Evolutionary conservation across 495 filamentous ascomycete genomes (phyloP).

Genomic region (Pseudoneurospora amorphoporcata): DNA sequence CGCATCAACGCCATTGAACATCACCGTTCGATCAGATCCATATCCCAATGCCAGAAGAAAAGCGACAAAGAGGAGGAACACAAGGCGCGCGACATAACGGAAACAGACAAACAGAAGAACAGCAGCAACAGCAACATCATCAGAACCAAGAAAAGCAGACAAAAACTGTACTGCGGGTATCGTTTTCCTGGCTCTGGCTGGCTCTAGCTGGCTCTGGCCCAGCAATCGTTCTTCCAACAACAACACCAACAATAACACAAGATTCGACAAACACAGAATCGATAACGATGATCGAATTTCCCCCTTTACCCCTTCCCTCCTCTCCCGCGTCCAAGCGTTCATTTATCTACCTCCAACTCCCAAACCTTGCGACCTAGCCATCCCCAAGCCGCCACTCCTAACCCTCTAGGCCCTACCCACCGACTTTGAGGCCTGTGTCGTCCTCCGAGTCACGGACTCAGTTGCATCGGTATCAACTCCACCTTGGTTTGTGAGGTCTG

Average conservation of each 20-base stretch:
- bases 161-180: neutral
- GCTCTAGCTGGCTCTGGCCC: neutral
- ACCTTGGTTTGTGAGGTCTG: neutral
- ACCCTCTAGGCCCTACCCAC: neutral
- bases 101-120: neutral
- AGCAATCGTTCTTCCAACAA: neutral
- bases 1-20: neutral
- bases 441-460: neutral
- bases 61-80: neutral
- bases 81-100: neutral
- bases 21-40: neutral
- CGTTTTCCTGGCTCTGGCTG: neutral
- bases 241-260: neutral
- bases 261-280: no score
- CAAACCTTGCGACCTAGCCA: neutral
- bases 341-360: neutral
- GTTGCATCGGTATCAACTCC: neutral
- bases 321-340: neutral
- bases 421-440: neutral
- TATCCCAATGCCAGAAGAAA: neutral
- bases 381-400: neutral
- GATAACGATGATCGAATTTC: neutral
- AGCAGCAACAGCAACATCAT: neutral
- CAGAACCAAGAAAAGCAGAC: neutral
- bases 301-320: neutral